Base-by-base conservation (phyloP, 2,329 filamentous ascomycete genomes). In the Phialemoniopsis sp. region DNA sequence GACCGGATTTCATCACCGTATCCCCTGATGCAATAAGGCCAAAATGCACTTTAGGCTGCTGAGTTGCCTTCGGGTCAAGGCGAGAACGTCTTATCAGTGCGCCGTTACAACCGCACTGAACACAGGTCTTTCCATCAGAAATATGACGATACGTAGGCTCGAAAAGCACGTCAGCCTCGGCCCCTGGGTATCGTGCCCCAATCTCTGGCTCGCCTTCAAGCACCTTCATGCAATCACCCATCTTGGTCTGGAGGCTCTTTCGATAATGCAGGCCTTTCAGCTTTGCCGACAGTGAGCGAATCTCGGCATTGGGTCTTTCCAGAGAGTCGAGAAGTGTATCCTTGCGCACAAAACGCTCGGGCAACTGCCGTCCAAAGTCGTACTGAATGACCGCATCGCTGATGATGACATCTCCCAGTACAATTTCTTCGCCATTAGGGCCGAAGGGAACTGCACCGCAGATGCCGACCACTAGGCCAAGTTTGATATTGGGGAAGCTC, bases 11-110 rank as follows among this genome's bases (percentile, higher is more conserved):
- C 47, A 67, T 61, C 4, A 67, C 57, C 3, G 49, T 44, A 33
- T 67, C 55, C 8, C 54, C 62, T 8, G 61, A 63, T 10, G 53
- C 64, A 13, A 70, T 54, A 9, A 40, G 19, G 0, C 49, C 51
- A 19, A 53, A n/a, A 15, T 44, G 36, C n/a, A 48, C 37, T 4
- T 16, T 16, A 12, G 39, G 39, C 34, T 14, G 13, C 15, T 26
- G 30, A 9, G 34, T 17, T 21, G 29, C 18, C n/a, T n/a, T n/a
- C n/a, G n/a, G n/a, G n/a, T n/a, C n/a, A n/a, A n/a, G n/a, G n/a
- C n/a, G n/a, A n/a, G n/a, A n/a, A n/a, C n/a, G n/a, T n/a, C n/a
- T n/a, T n/a, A n/a, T n/a, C n/a, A n/a, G n/a, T n/a, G n/a, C n/a
- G n/a, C n/a, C n/a, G n/a, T n/a, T n/a, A n/a, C n/a, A n/a, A n/a